Conservation (phyloP, 2,329 filamentous ascomycete species). For the Ascochyta koolunga region DNA sequence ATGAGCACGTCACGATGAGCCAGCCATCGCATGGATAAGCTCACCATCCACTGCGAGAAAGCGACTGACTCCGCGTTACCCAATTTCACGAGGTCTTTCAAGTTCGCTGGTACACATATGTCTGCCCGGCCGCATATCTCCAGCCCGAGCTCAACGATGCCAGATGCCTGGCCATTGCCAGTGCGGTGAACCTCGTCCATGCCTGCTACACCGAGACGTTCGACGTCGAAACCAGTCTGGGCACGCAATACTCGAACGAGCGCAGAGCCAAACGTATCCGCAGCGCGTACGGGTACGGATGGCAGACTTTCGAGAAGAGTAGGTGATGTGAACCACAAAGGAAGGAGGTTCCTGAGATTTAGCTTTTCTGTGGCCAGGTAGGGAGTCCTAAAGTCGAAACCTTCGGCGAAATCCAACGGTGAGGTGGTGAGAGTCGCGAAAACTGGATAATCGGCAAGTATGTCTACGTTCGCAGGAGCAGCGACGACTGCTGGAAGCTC, state of each 20-base stretch:
- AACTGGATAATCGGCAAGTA: conserved; percentile 1
- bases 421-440: background rate
- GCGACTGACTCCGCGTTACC: conserved; percentile 49
- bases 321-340: conserved; percentile 49
- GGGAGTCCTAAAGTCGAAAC: background rate
- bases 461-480: background rate
- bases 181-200: conserved; percentile 48
- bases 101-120: conserved; percentile 18
- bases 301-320: conserved; percentile 49
- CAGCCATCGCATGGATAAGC: conserved; percentile 24
- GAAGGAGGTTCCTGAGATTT: conserved; percentile 34
- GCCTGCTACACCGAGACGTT: conserved; percentile 46
- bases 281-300: conserved; percentile 45
- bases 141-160: conserved; percentile 44
- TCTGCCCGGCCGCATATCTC: conserved; percentile 31
- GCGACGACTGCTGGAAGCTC: background rate
- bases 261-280: conserved; percentile 40
- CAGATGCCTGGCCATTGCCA: conserved; percentile 26
- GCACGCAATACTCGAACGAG: conserved; percentile 50
- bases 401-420: background rate
- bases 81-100: conserved; percentile 34
- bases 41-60: conserved; percentile 23
- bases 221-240: conserved; percentile 49
- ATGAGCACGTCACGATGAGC: conserved; percentile 34
- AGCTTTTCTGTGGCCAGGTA: background rate